Evolutionary conservation across 2,329 filamentous ascomycete species (phyloP).

Genomic region (Blastomyces percursus): DNA sequence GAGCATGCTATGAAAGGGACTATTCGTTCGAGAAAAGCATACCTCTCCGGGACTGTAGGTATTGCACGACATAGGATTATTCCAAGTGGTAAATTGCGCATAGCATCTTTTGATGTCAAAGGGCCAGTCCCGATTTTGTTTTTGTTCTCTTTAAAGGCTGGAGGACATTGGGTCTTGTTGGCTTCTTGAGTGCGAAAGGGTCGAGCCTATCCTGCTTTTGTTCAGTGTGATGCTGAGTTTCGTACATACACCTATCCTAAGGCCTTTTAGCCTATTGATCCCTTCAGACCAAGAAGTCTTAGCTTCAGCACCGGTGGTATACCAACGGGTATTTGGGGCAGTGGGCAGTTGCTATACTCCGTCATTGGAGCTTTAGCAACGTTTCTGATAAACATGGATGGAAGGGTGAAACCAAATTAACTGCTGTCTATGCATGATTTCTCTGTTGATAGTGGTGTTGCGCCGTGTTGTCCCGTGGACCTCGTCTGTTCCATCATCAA

Average conservation of each 20-base stretch:
- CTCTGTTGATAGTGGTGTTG: neutral
- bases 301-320: neutral
- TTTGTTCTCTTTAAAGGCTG: neutral
- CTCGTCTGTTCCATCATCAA: neutral
- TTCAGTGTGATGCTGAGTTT: neutral
- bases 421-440: neutral
- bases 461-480: neutral
- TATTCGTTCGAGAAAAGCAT: conserved; percentile 7
- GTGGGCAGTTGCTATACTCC: neutral
- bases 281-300: neutral
- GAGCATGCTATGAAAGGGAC: conserved; percentile 3
- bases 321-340: neutral
- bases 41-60: neutral
- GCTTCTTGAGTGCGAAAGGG: neutral
- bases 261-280: neutral
- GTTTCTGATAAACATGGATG: neutral
- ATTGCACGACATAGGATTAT: conserved; percentile 7
- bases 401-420: neutral
- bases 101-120: neutral
- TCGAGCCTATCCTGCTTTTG: neutral
- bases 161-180: neutral
- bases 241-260: neutral
- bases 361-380: neutral
- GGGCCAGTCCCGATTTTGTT: neutral
- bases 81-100: conserved; percentile 3